Conservation (phyloP, 2,329 filamentous ascomycete species). For the Talaromyces sp. region DNA sequence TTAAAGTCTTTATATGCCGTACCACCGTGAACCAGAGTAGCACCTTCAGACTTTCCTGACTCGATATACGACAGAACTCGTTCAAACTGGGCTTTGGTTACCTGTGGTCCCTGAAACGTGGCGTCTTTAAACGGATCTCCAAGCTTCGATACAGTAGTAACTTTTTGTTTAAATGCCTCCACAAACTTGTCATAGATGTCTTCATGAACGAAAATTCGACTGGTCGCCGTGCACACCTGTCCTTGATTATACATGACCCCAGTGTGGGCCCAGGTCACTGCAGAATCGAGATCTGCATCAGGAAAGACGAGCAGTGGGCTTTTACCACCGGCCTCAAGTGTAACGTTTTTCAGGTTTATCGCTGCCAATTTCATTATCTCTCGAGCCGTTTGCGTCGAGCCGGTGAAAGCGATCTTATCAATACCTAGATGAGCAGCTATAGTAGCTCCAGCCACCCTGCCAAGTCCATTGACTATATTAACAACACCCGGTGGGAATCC, state of each 20-base stretch:
- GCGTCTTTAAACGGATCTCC: constrained; percentile 16
- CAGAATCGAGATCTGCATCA: constrained; percentile 43
- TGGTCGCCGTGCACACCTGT: constrained; percentile 50
- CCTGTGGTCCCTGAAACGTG: constrained; percentile 51
- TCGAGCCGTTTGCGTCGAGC: constrained; percentile 47
- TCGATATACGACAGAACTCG: constrained; percentile 49
- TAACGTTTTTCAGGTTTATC: constrained; percentile 49
- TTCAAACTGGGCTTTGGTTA: constrained; percentile 58
- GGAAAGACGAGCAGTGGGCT: constrained; percentile 50
- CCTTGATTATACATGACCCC: constrained; percentile 50
- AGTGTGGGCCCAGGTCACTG: constrained; percentile 31
- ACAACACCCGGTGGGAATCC: constrained; percentile 51
- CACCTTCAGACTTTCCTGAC: constrained; percentile 49
- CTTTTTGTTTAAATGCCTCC: constrained; percentile 24
- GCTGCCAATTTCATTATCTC: constrained; percentile 46
- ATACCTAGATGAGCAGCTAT: constrained; percentile 51
- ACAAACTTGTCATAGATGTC: constrained; percentile 46
- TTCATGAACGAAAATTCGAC: constrained; percentile 54
- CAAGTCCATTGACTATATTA: constrained; percentile 51
- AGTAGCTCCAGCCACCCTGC: constrained; percentile 45
- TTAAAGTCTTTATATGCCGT: constrained; percentile 21
- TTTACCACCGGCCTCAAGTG: constrained; percentile 53
- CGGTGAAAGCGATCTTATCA: constrained; percentile 56
- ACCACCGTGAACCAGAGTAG: constrained; percentile 46
- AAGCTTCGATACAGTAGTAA: constrained; percentile 31